Evolutionary conservation across 768 basidiomycete genomes (phyloP).

Genomic region (Russula vinacea): DNA sequence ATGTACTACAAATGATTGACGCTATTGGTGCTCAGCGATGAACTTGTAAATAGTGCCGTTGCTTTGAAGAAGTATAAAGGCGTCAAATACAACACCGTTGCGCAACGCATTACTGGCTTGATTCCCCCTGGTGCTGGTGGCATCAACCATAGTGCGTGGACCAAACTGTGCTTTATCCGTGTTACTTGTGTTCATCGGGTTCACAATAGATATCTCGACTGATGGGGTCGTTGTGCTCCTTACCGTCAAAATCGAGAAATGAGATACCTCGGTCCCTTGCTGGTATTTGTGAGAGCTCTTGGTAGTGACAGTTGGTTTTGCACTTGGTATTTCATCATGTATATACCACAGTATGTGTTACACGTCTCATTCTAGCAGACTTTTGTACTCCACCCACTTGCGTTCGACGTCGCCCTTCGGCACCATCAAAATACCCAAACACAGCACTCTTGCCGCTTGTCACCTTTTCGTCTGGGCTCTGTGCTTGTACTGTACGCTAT

Average conservation of each 20-base stretch:
- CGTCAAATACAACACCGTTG: slow-evolving; percentile 45
- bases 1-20: background rate
- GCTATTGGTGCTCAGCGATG: background rate
- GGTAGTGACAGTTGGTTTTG: background rate
- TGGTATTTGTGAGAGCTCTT: background rate
- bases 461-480: no score
- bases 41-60: slow-evolving; percentile 14
- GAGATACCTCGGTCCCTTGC: background rate
- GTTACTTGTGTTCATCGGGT: background rate
- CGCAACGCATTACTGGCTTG: slow-evolving; percentile 50
- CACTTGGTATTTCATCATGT: no score
- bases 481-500: no score
- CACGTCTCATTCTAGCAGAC: background rate
- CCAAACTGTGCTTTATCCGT: background rate
- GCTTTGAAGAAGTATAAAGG: slow-evolving; percentile 9
- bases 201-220: slow-evolving; percentile 16
- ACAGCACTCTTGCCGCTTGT: slow-evolving; percentile 32
- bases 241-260: slow-evolving; percentile 21
- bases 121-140: slow-evolving; percentile 50
- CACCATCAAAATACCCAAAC: slow-evolving; percentile 72
- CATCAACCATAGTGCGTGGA: slow-evolving; percentile 48
- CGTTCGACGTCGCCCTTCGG: slow-evolving; percentile 74
- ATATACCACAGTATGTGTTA: no score
- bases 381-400: slow-evolving; percentile 66
- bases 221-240: slow-evolving; percentile 26